Percentiles rank a stretch among this genome's conserved stretches.
Evolutionary conservation across 768 basidiomycete species (phyloP).

Genomic region (Hysterangium stoloniferum): DNA sequence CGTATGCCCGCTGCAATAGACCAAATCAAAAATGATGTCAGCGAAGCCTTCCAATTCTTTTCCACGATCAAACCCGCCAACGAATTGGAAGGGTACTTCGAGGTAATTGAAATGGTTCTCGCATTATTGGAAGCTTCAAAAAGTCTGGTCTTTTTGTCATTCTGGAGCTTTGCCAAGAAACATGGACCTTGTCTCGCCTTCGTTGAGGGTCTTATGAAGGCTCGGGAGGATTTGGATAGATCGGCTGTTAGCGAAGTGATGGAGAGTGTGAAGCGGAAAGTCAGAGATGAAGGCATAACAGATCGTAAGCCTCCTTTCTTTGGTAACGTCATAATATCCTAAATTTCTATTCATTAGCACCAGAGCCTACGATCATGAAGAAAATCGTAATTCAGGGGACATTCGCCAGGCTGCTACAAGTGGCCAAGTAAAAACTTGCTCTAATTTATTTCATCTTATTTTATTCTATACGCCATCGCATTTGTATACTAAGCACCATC

Average conservation of each 20-base stretch:
- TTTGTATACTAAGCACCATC: neutral
- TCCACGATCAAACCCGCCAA: conserved; percentile 63
- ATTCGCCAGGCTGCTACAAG: conserved; percentile 63
- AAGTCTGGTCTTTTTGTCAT: conserved; percentile 86
- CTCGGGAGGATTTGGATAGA: conserved; percentile 87
- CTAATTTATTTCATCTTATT: neutral
- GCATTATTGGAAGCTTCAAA: conserved; percentile 79
- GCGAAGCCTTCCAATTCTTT: conserved; percentile 75
- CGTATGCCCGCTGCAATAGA: conserved; percentile 81
- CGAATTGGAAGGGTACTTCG: conserved; percentile 78
- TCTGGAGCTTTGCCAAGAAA: conserved; percentile 87
- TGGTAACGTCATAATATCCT: neutral
- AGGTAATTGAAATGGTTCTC: conserved; percentile 78
- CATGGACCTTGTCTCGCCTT: conserved; percentile 91
- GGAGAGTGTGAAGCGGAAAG: conserved; percentile 88
- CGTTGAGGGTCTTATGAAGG: conserved; percentile 84
- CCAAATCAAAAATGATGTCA: conserved; percentile 75
- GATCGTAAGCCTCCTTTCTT: conserved; percentile 47
- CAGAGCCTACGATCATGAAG: conserved; percentile 87
- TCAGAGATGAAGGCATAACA: conserved; percentile 76
- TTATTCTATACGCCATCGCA: neutral
- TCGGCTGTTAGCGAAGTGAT: conserved; percentile 82
- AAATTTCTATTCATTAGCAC: conserved; percentile 40
- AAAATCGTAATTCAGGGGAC: conserved; percentile 70
- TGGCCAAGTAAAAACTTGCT: conserved; percentile 1